Evolutionary conservation across 352 stramenopile species (phyloP), one percentile per base, ranked within the genome.

Genomic region (Phytophthora sansomeana): DNA sequence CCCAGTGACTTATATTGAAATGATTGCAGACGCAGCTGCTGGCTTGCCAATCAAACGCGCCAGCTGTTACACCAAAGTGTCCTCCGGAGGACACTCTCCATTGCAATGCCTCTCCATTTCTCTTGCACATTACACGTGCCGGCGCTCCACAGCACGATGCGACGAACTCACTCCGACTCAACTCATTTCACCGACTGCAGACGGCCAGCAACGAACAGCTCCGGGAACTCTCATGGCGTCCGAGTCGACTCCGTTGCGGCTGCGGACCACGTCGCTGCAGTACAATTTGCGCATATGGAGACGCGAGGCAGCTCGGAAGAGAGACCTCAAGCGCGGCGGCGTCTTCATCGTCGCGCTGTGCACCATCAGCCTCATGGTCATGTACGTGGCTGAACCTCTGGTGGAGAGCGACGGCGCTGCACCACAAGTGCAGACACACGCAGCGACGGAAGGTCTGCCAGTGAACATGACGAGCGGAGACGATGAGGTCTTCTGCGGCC

Each of bases 401-500:
- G 38, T 48, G 16, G 54, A 62, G 16, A 49, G 38, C 17, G 50
- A 60, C 29, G 48, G 29, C 2, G n/a, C 53, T 38, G 38, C 52
- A 46, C 16, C 46, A 9, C 41, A 63, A 42, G 58, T 73, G 19
- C 58, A 73, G 53, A 73, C 51, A n/a, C 65, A 64, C 6, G 58
- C 58, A 33, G 58, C 58, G 6, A 69, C 52, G 10, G 48, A 77
- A 56, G 64, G 35, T 1, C 10, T 63, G 0, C 60, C 65, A 5
- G 42, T 60, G 17, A 63, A 61, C 9, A 62, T 35, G 28, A 68
- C 47, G 21, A 55, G 78, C 49, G 75, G 80, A 35, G 72, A 36
- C 38, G n/a, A 76, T 3, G 57, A 80, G 17, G 43, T 71, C 0
- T 90, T 86, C 59, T 88, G 81, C 42, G 76, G 83, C 21, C 72